Conservation (phyloP, 345 rosid genomes). For the Salix udensis region DNA sequence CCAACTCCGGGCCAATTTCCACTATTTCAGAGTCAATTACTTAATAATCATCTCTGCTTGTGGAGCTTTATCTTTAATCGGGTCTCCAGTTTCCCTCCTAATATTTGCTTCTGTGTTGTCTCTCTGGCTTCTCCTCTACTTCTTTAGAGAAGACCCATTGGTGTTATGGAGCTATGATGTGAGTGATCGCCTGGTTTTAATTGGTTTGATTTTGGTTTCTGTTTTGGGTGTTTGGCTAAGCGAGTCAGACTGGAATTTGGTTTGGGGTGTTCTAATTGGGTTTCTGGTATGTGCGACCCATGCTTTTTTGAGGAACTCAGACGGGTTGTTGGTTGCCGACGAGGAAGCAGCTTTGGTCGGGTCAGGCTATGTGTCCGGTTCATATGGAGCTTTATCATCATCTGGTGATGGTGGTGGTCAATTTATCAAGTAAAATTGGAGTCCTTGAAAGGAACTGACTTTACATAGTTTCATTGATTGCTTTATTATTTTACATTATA, state of each 20-base stretch:
- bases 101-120: conserved; percentile 14
- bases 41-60: conserved; percentile 25
- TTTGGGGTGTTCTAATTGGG: conserved; percentile 22
- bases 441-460: neutral
- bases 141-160: conserved; percentile 41
- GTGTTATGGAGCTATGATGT: conserved; percentile 29
- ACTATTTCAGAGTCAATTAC: conserved; percentile 46
- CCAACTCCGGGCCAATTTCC: conserved; percentile 26
- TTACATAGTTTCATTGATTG: neutral
- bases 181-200: conserved; percentile 25
- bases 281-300: conserved; percentile 30
- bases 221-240: conserved; percentile 33
- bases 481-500: neutral
- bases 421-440: neutral
- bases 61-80: conserved; percentile 30
- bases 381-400: conserved; percentile 13
- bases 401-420: conserved; percentile 8
- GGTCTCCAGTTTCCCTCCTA: conserved; percentile 32
- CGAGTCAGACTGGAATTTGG: conserved; percentile 22
- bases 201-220: conserved; percentile 28
- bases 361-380: neutral
- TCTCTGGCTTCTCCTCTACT: conserved; percentile 42
- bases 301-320: conserved; percentile 28
- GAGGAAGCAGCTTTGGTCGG: conserved; percentile 29
- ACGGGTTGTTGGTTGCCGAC: conserved; percentile 28